Conservation (phyloP, 495 filamentous ascomycete genomes). For the Penicillium diatomitis region DNA sequence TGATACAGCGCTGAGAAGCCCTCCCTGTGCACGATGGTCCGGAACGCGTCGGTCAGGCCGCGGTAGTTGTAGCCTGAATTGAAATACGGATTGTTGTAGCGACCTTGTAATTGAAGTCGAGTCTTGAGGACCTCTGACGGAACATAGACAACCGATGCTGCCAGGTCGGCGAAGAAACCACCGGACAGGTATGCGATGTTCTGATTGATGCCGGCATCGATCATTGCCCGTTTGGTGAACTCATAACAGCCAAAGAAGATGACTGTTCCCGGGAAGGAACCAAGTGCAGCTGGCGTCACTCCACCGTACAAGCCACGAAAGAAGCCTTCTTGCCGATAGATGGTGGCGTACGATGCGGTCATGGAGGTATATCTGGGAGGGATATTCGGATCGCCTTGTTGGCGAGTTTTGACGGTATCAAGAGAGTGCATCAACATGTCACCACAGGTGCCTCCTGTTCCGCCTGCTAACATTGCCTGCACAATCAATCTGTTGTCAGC, state of each 20-base stretch:
- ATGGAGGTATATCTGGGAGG: slow-evolving; percentile 88
- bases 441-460: slow-evolving; percentile 79
- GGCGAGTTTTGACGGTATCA: slow-evolving; percentile 97
- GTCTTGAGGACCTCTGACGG: slow-evolving; percentile 97
- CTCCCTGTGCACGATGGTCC: slow-evolving; percentile 74
- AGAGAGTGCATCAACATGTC: slow-evolving; percentile 99
- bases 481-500: slow-evolving; percentile 1
- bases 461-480: slow-evolving; percentile 91
- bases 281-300: slow-evolving; percentile 78
- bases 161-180: slow-evolving; percentile 85
- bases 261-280: slow-evolving; percentile 88
- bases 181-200: slow-evolving; percentile 77
- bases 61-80: slow-evolving; percentile 90
- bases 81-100: slow-evolving; percentile 90
- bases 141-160: slow-evolving; percentile 86
- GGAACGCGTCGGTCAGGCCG: slow-evolving; percentile 64
- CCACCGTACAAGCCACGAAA: slow-evolving; percentile 86
- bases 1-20: slow-evolving; percentile 81
- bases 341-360: slow-evolving; percentile 80
- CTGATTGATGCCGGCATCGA: slow-evolving; percentile 70
- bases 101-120: slow-evolving; percentile 85
- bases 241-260: slow-evolving; percentile 97
- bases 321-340: slow-evolving; percentile 86
- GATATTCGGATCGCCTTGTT: slow-evolving; percentile 88
- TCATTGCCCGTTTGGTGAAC: slow-evolving; percentile 80